Conservation (phyloP, 768 basidiomycete species). For the Suillus subaureus region DNA sequence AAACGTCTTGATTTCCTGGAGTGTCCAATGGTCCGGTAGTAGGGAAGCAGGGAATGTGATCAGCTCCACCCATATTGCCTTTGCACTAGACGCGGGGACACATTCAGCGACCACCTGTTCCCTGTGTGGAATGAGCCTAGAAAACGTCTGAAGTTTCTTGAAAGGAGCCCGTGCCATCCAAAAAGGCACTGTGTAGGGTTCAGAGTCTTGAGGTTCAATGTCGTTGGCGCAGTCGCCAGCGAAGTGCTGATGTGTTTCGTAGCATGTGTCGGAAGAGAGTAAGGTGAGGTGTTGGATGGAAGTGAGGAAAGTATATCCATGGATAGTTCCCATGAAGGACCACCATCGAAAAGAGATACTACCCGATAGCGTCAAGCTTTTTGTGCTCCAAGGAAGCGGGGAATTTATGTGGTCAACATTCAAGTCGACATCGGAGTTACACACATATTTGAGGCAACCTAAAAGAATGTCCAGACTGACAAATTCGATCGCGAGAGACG, state of each 20-base stretch:
- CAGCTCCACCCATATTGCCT: not conserved
- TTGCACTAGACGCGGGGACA: not conserved
- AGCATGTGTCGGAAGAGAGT: conserved; percentile 8
- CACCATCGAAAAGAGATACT: conserved; percentile 31
- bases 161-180: conserved; percentile 29
- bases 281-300: conserved; percentile 40
- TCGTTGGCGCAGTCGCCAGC: no score
- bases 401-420: conserved; percentile 18
- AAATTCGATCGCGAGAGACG: conserved; percentile 35
- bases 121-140: not conserved
- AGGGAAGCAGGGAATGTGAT: not conserved
- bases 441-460: conserved; percentile 28
- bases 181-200: conserved; percentile 2
- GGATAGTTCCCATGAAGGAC: conserved; percentile 29
- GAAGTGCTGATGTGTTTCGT: not conserved
- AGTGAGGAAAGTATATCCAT: conserved; percentile 36
- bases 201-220: not conserved
- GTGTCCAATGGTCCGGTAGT: not conserved
- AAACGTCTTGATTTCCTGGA: not conserved
- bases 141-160: conserved; percentile 23
- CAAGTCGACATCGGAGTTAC: not conserved
- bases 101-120: not conserved
- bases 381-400: conserved; percentile 24
- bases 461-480: conserved; percentile 37
- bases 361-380: conserved; percentile 36